Evolutionary conservation across 768 basidiomycete species (phyloP).

Genomic region (Tulasnella sp.): DNA sequence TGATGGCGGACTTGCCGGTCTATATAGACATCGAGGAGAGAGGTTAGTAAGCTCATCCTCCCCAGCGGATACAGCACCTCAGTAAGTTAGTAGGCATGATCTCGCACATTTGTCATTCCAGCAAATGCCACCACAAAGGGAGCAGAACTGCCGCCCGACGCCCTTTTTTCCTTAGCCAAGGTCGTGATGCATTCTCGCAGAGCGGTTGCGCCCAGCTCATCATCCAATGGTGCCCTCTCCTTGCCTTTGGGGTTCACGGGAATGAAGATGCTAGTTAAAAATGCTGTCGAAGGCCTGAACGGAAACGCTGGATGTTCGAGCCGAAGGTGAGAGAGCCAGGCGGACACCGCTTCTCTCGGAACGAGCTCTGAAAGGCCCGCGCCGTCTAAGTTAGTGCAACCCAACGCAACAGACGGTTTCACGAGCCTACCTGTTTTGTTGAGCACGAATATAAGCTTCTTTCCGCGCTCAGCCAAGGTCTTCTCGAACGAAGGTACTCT

Average conservation of each 20-base stretch:
- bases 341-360: constrained; percentile 62
- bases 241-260: neutral
- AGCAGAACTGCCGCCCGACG: constrained; percentile 30
- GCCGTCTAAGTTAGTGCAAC: neutral
- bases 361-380: constrained; percentile 51
- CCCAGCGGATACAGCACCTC: too few species aligned
- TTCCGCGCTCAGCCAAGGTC: constrained; percentile 38
- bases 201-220: constrained; percentile 55
- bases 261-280: constrained; percentile 38
- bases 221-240: constrained; percentile 36
- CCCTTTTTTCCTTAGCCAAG: constrained; percentile 36
- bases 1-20: constrained; percentile 77
- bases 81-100: too few species aligned
- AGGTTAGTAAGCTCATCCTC: neutral
- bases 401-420: neutral
- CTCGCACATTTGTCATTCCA: constrained; percentile 74
- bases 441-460: constrained; percentile 56
- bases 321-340: constrained; percentile 62
- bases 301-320: constrained; percentile 53
- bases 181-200: constrained; percentile 43
- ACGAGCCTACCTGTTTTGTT: constrained; percentile 76
- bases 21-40: constrained; percentile 30
- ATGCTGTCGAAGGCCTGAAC: constrained; percentile 66
- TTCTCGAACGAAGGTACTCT: constrained; percentile 59
- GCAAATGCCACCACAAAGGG: constrained; percentile 67